Base-by-base conservation (phyloP, 2,329 filamentous ascomycete genomes). In the Aquanectria penicillioides region DNA sequence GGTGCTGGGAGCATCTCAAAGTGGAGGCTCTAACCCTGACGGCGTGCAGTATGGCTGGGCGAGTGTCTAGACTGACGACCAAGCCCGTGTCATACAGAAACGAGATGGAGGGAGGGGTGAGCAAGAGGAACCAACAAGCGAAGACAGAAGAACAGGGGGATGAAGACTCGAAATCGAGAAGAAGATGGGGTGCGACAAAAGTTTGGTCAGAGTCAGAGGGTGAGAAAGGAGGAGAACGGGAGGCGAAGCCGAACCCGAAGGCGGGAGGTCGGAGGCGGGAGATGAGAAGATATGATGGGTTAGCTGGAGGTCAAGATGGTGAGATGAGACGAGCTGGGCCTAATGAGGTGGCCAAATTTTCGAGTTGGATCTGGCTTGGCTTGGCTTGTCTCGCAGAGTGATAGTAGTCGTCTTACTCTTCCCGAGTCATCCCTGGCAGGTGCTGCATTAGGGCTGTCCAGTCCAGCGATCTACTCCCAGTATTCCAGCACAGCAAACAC, bases 21-120 rank as follows among this genome's bases (percentile, higher is more conserved):
- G 54, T 57, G 54, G 54, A 57, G 47, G 54, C 40, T 44, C 47
- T 38, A 56, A 43, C 29, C 47, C 40, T 44, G 48, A 36, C 46
- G 40, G 34, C 49, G 38, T 44, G 33, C 38, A 36, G 38, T 31
- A 33, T 57, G 54, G 47, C 54, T 57, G 40, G 53, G 29, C 26
- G 23, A 44, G 29, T 34, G 38, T 44, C 37, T 46, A 37, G 41
- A 51, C 47, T 34, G 38, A 31, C 29, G 46, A 43, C 33, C 31
- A 34, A n/a, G n/a, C n/a, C n/a, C n/a, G n/a, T n/a, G n/a, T n/a
- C n/a, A n/a, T n/a, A n/a, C n/a, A n/a, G n/a, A n/a, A n/a, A n/a
- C n/a, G n/a, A n/a, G n/a, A n/a, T n/a, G n/a, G n/a, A n/a, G n/a
- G n/a, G n/a, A n/a, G n/a, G n/a, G n/a, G n/a, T n/a, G n/a, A n/a